Evolutionary conservation across 495 filamentous ascomycete species (phyloP).

Genomic region (Tuber brumale): DNA sequence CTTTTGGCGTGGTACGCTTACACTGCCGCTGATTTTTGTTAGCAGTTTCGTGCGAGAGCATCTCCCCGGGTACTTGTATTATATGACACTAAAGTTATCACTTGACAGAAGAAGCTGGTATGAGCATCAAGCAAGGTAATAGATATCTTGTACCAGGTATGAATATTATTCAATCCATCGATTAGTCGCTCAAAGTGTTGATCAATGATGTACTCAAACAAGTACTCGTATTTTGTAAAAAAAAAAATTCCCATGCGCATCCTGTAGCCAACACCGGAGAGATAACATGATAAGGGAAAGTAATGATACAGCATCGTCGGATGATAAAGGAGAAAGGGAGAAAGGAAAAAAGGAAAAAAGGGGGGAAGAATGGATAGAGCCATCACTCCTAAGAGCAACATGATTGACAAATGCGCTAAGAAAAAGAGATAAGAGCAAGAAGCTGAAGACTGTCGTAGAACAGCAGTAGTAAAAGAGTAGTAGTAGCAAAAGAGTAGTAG

Average conservation of each 20-base stretch:
- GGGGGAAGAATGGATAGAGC: not conserved
- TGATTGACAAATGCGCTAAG: not conserved
- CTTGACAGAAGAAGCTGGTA: not conserved
- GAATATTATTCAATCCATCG: not conserved
- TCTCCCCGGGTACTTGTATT: not conserved
- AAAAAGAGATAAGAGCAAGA: not conserved
- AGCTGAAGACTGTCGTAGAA: not conserved
- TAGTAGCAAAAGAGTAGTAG: not conserved
- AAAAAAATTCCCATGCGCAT: not conserved
- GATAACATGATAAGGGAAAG: not conserved
- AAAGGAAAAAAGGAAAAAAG: not conserved
- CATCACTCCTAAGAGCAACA: not conserved
- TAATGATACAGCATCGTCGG: constrained; percentile 2
- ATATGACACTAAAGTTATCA: not conserved
- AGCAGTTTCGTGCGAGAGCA: no score
- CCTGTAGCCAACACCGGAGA: not conserved
- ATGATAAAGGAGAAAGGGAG: not conserved
- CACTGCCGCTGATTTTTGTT: no score
- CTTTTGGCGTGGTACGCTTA: no score
- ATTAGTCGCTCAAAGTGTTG: not conserved
- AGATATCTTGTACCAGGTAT: not conserved
- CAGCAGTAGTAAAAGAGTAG: not conserved
- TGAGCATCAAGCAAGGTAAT: not conserved
- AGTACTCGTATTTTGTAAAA: not conserved
- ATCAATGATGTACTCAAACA: not conserved